Conservation (phyloP, 495 filamentous ascomycete genomes). For the Pseudotulostoma volvatum region DNA sequence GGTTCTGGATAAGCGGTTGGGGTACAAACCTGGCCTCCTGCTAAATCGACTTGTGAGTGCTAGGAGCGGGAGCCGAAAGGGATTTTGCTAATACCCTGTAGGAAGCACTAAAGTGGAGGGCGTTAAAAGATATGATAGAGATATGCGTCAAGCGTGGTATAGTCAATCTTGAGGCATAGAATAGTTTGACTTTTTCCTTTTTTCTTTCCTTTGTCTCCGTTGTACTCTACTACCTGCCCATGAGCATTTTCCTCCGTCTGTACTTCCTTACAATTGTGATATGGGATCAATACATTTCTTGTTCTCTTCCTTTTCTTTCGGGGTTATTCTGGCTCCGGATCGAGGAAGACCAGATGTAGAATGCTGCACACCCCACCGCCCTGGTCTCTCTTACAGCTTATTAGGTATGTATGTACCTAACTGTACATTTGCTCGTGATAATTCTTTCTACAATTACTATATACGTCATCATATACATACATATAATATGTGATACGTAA, state of each 20-base stretch:
- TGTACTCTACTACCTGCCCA: slow-evolving; percentile 40
- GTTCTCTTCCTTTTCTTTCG: not conserved
- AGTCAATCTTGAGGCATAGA: slow-evolving; percentile 31
- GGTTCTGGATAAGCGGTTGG: slow-evolving; percentile 50
- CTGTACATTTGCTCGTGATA: too few species aligned
- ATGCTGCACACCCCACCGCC: too few species aligned
- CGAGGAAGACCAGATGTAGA: too few species aligned
- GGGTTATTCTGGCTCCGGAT: not conserved
- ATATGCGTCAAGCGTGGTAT: slow-evolving; percentile 29
- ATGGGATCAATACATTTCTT: slow-evolving; percentile 5
- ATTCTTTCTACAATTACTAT: too few species aligned
- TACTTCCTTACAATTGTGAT: slow-evolving; percentile 15
- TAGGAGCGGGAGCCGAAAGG: not conserved
- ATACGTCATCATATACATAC: too few species aligned
- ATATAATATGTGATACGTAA: too few species aligned
- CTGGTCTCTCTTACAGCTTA: too few species aligned
- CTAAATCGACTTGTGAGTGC: not conserved
- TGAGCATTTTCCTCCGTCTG: slow-evolving; percentile 31
- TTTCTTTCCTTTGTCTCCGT: slow-evolving; percentile 27
- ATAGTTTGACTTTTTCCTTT: slow-evolving; percentile 28
- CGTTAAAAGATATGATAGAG: slow-evolving; percentile 34
- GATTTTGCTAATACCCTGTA: slow-evolving; percentile 1
- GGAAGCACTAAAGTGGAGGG: not conserved
- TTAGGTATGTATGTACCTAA: too few species aligned
- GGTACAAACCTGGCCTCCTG: too few species aligned